Evolutionary conservation across 768 basidiomycete genomes (phyloP).

Genomic region (Grammothele lineata): DNA sequence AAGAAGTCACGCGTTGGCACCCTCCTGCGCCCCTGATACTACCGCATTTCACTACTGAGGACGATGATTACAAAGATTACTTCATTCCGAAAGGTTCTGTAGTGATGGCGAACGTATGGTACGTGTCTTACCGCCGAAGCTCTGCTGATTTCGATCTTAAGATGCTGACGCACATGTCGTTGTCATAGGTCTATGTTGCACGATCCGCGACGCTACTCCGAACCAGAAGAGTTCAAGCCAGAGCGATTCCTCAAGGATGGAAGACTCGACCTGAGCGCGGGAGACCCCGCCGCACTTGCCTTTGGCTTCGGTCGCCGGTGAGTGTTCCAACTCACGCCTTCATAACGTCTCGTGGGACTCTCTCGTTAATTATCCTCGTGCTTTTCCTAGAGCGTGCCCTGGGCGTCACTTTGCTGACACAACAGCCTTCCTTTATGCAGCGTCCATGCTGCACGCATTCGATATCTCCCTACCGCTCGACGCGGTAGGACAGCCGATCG

Average conservation of each 20-base stretch:
- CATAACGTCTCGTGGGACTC: not conserved
- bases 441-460: conserved; percentile 5
- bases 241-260: conserved; percentile 37
- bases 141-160: too few relatives aligned
- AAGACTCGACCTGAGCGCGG: conserved; percentile 1
- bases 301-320: conserved; percentile 23
- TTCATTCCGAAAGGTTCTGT: conserved; percentile 24
- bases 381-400: conserved; percentile 3
- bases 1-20: conserved; percentile 29
- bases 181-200: conserved; percentile 43
- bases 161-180: too few relatives aligned
- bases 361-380: not conserved
- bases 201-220: conserved; percentile 40
- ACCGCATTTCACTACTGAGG: conserved; percentile 10
- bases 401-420: conserved; percentile 6
- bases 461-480: conserved; percentile 3
- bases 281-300: conserved; percentile 2
- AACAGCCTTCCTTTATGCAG: conserved; percentile 5
- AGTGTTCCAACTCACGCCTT: not conserved
- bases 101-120: conserved; percentile 16
- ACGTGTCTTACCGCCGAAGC: not conserved
- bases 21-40: conserved; percentile 28
- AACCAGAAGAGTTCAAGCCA: conserved; percentile 45
- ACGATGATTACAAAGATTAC: conserved; percentile 25
- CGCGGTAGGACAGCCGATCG: not conserved